phyloP scores from a whole-genome alignment of 164 flowering plant genomes.

The Vitis cinerea region DNA sequence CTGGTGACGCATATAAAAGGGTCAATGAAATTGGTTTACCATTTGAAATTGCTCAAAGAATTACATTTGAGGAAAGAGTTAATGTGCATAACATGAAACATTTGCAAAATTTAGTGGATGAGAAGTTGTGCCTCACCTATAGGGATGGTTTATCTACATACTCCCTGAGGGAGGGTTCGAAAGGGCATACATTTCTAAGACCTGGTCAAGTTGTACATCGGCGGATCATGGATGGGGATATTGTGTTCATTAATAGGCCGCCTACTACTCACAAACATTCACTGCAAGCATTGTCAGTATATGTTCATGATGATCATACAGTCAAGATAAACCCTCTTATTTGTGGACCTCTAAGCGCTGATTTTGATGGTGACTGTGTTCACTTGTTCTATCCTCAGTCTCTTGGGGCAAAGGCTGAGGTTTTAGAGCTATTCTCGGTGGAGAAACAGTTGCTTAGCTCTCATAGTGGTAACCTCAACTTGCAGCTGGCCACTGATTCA shows the following conservation, averaged over 20 bases:
- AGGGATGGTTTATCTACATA: constrained; percentile 67
- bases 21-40: constrained; percentile 86
- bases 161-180: constrained; percentile 81
- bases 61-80: constrained; percentile 92
- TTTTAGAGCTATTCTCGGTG: constrained; percentile 79
- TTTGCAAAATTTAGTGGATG: constrained; percentile 75
- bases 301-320: constrained; percentile 77
- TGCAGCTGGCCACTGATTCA: constrained; percentile 80
- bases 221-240: constrained; percentile 90
- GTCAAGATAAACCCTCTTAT: constrained; percentile 94
- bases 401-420: constrained; percentile 89
- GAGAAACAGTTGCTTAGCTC: constrained; percentile 91
- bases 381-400: constrained; percentile 92
- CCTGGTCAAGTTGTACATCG: constrained; percentile 82
- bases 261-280: constrained; percentile 98
- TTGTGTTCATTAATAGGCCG: constrained; percentile 86
- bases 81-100: constrained; percentile 50
- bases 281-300: constrained; percentile 78
- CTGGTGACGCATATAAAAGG: constrained; percentile 79
- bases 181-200: constrained; percentile 65
- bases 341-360: constrained; percentile 90
- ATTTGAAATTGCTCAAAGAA: constrained; percentile 74
- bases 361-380: constrained; percentile 95
- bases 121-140: constrained; percentile 67
- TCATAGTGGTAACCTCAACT: constrained; percentile 71